Conservation (phyloP, 768 basidiomycete genomes). For the Tulasnella sp. region DNA sequence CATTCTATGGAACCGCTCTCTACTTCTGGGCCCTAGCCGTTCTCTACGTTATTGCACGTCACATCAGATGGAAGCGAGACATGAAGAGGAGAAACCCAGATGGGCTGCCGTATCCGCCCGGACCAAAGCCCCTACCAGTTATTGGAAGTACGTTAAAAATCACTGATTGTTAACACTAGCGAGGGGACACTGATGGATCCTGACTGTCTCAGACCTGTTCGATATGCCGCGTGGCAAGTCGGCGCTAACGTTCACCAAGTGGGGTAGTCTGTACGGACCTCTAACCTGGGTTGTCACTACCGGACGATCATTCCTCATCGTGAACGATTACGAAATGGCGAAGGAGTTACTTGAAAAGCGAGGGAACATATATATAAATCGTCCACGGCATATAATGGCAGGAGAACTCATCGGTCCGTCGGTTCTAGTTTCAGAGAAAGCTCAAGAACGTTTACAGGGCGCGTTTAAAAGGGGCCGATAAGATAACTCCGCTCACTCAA, state of each 20-base stretch:
- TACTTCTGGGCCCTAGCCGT: neutral
- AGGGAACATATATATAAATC: neutral
- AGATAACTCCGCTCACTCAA: neutral
- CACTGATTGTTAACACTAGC: neutral
- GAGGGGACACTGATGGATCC: neutral
- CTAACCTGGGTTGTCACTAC: neutral
- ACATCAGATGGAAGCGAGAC: neutral
- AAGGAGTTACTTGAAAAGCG: neutral
- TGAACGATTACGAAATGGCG: neutral
- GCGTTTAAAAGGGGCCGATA: neutral
- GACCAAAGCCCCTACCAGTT: neutral
- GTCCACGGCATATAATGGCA: neutral
- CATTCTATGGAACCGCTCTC: neutral
- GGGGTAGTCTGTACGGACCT: neutral
- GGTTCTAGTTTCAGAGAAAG: neutral
- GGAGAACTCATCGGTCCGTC: neutral
- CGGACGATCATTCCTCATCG: neutral
- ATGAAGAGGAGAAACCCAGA: slow-evolving; percentile 1
- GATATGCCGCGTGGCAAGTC: neutral
- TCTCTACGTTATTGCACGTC: neutral
- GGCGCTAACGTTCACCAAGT: neutral
- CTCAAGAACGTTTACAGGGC: neutral
- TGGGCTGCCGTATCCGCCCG: neutral
- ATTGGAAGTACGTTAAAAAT: neutral
- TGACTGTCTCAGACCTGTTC: neutral